Percentiles rank a stretch among this genome's conserved stretches.
Conservation (phyloP, 2,329 filamentous ascomycete genomes). For the Cytospora mali region DNA sequence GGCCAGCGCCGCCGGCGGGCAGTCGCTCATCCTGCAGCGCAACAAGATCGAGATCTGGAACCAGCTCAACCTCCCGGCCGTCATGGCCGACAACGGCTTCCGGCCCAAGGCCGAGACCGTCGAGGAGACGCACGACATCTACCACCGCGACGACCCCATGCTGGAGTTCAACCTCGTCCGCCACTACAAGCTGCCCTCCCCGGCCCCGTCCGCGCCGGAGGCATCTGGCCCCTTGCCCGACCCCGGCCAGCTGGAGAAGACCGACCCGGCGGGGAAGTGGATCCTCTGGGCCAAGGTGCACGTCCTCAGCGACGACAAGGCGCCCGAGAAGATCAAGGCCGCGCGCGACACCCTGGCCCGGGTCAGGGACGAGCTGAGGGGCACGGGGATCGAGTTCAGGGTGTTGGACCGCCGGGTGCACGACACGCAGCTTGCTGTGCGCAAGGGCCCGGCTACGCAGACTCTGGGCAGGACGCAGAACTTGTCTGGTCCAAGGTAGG, state of each 20-base stretch:
- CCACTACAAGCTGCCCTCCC: slow-evolving; percentile 46
- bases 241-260: slow-evolving; percentile 49
- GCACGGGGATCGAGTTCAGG: slow-evolving; percentile 56
- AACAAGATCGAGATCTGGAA: slow-evolving; percentile 61
- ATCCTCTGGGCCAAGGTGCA: slow-evolving; percentile 57
- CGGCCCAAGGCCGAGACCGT: slow-evolving; percentile 55
- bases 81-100: slow-evolving; percentile 57
- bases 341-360: slow-evolving; percentile 54
- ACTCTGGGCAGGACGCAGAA: slow-evolving; percentile 22
- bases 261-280: slow-evolving; percentile 56
- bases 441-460: slow-evolving; percentile 22
- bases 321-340: slow-evolving; percentile 59
- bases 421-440: slow-evolving; percentile 45
- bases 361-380: slow-evolving; percentile 47
- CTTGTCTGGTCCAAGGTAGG: slow-evolving; percentile 15
- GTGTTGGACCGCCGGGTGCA: slow-evolving; percentile 54
- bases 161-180: slow-evolving; percentile 57
- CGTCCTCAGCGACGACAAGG: slow-evolving; percentile 55
- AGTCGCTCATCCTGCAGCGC: slow-evolving; percentile 52
- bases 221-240: slow-evolving; percentile 49
- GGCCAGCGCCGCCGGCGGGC: slow-evolving; percentile 37
- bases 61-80: slow-evolving; percentile 49
- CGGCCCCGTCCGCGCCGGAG: slow-evolving; percentile 36
- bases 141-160: slow-evolving; percentile 50
- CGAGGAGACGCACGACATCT: slow-evolving; percentile 54